Evolutionary conservation across 352 stramenopile genomes (phyloP).

Genomic region (Phytopythium kandeliae): DNA sequence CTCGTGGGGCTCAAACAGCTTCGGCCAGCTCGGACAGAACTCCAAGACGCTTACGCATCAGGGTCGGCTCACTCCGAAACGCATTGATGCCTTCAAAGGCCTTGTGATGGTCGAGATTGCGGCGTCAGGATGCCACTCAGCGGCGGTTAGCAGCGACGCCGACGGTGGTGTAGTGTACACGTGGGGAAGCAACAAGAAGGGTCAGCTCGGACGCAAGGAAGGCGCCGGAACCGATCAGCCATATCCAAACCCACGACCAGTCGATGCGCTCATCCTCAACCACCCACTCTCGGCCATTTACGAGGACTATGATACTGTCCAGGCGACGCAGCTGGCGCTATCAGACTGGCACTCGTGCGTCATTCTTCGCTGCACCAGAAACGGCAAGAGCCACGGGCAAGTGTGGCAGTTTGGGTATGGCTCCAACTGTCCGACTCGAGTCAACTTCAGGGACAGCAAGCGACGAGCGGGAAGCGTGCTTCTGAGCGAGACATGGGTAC

Average conservation of each 20-base stretch:
- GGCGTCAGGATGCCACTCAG: slow-evolving; percentile 66
- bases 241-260: slow-evolving; percentile 41
- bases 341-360: slow-evolving; percentile 75
- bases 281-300: slow-evolving; percentile 60
- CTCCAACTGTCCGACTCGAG: slow-evolving; percentile 55
- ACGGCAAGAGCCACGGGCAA: slow-evolving; percentile 51
- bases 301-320: slow-evolving; percentile 41
- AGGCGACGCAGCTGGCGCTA: slow-evolving; percentile 44
- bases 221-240: slow-evolving; percentile 60
- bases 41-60: slow-evolving; percentile 49
- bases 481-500: slow-evolving; percentile 55
- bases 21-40: slow-evolving; percentile 65
- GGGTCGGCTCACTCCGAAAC: slow-evolving; percentile 61
- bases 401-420: slow-evolving; percentile 81
- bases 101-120: slow-evolving; percentile 56
- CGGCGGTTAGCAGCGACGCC: slow-evolving; percentile 37
- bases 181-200: slow-evolving; percentile 78
- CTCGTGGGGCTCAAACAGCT: slow-evolving; percentile 82
- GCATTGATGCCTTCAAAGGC: slow-evolving; percentile 61
- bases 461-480: slow-evolving; percentile 20
- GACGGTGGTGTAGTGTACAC: slow-evolving; percentile 50
- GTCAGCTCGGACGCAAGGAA: slow-evolving; percentile 76
- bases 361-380: slow-evolving; percentile 47
- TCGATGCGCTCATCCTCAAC: slow-evolving; percentile 48
- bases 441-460: slow-evolving; percentile 43